Evolutionary conservation across 1,139 yeast species (phyloP), one percentile per base, ranked within the genome.

Genomic region (Yamadazyma friedrichii): DNA sequence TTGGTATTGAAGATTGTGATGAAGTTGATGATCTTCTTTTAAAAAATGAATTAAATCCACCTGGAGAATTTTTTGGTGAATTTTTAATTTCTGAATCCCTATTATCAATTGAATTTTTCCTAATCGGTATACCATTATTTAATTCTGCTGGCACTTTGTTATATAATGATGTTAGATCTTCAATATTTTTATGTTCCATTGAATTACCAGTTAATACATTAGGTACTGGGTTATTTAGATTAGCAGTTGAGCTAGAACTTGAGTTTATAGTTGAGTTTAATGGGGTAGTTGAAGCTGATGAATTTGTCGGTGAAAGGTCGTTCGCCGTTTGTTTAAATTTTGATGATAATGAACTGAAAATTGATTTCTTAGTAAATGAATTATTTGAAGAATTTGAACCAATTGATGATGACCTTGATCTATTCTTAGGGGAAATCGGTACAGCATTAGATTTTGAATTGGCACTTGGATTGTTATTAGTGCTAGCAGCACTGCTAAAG

Each of bases 271-370:
- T n/a, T n/a, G n/a, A n/a, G n/a, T 20, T 20, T 20, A 20, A 20
- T 8, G 24, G 24, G 24, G 24, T 20, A 8, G 24, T 20, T 20
- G 33, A 31, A 33, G 24, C 27, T 8, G 36, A 24, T 17, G 37
- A 22, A 26, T 40, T 39, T 35, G 40, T 25, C 25, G 36, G 43
- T 13, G 42, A 25, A 11, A 38, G 12, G 11, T 9, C 13, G 22
- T 31, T 32, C 13, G 29, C 5, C 31, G 28, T 29, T 9, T 65
- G 58, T 45, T 74, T 78, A 49, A 80, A 72, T 52, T 80, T 80
- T 3, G 84, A 76, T 2, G 84, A 79, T 11, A 80, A 53, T 4
- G 78, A 70, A 46, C 77, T 68, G 56, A 78, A 75, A 9, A 78
- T 45, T 2, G 78, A 72, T 33, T 49, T 47, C 71, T 70, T 36